Base-by-base conservation (phyloP, 805 yeast species). In the Starmerella scarabaei region DNA sequence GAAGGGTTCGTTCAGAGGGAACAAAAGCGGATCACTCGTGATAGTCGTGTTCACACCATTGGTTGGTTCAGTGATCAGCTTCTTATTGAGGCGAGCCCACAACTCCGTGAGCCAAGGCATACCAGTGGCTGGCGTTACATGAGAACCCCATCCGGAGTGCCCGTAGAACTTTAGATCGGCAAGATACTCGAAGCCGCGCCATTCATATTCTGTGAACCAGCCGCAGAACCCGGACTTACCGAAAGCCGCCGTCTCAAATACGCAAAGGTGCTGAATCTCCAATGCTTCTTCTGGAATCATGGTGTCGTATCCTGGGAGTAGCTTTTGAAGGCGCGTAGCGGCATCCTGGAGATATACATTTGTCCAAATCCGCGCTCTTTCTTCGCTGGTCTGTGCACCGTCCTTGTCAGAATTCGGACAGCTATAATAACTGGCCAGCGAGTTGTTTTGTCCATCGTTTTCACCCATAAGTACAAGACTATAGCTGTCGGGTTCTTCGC, bases 221-320 rank as follows among this genome's bases (percentile, higher is more conserved):
- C 67, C 66, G 59, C 93, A 81, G 47, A 80, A 73, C 26, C 68
- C 67, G 14, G 91, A 78, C 40, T 60, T 56, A 8, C 91, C 93
- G 41, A 65, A 66, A 8, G 73, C 80, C 41, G 80, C 80, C 33
- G 80, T 60, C 59, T 82, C 93, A 55, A 67, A 82, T 3, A 82
- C 85, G 60, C 93, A 81, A 60, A 75, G 68, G 11, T 66, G 63
- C 51, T 78, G 75, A 47, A 81, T 52, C 19, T 57, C 59, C 32
- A 56, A 59, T 20, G 75, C 69, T 51, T 82, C 88, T 28, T 56
- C 52, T 2, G 64, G 53, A 3, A 75, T 67, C 39, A 80, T 48
- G 48, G 72, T 62, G 17, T 47, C 53, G 47, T 64, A 62, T 2
- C 75, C 78, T 3, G 73, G 72, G 39, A 80, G 72, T 36, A 67